Evolutionary conservation across 2,329 filamentous ascomycete species (phyloP), one percentile per base, ranked within the genome.

Genomic region (Anisogramma anomala): DNA sequence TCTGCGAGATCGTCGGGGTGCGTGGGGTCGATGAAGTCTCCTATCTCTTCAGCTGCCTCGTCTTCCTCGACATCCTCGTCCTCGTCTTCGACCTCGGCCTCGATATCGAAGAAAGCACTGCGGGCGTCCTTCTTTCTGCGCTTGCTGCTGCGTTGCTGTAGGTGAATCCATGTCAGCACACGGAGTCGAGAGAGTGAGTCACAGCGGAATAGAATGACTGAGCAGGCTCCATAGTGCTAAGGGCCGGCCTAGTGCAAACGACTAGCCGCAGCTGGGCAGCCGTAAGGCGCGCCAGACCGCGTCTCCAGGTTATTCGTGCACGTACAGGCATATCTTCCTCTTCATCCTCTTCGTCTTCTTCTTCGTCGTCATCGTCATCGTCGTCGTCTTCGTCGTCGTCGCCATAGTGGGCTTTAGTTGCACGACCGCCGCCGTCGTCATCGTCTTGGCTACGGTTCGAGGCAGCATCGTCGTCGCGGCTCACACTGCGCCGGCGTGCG

Each of bases 41-140:
- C 86, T 39, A 80, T 77, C 51, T 82, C 86, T 52, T 87, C 80
- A 45, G 84, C 78, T 41, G 94, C 87, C 52, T 93, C 86, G 52
- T 95, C 89, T 38, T 93, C 86, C 49, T 94, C 86, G 47, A 84
- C 84, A 50, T 75, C 81, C 51, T 86, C 84, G 53, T 94, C 87
- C 53, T 94, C 87, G 49, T 94, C 91, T 56, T 96, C 91, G 52
- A 98, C 91, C 65, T 95, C 91, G 59, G 91, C 91, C 70, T 98
- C 91, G 55, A 89, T 85, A 77, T 98, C 91, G 65, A 98, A 79
- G 76, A 95, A 95, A 55, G 82, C 80, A 53, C 85, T 84, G 49
- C 85, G 77, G 49, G 74, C 74, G 50, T 83, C 78, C 38, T 57
- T 57, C 58, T 77, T 77, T 59, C 79, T 81, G 43, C 88, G 83